phyloP scores from a whole-genome alignment of 2,329 filamentous ascomycete genomes.

The Penicillium psychrosexuale region DNA sequence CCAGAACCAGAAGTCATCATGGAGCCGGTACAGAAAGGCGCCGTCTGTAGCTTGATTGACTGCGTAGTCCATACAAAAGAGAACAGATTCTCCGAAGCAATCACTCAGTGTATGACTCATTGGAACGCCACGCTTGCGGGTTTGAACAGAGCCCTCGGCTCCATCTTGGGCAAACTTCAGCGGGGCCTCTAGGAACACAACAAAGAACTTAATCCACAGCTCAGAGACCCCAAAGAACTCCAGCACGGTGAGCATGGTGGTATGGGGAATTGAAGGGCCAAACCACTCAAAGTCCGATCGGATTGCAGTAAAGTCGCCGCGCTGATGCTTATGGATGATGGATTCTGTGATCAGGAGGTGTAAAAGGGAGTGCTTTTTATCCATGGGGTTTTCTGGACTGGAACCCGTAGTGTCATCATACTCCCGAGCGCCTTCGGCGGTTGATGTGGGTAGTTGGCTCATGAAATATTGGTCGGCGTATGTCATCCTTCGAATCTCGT shows the following conservation, averaged over 20 bases:
- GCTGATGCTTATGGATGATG: constrained; percentile 48
- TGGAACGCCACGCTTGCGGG: constrained; percentile 57
- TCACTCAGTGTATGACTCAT: constrained; percentile 59
- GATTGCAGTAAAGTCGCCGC: constrained; percentile 53
- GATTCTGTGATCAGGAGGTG: constrained; percentile 57
- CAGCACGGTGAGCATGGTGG: constrained; percentile 57
- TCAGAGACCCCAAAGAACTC: constrained; percentile 58
- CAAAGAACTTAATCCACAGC: constrained; percentile 59
- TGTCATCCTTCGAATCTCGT: constrained; percentile 33
- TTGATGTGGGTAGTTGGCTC: constrained; percentile 50
- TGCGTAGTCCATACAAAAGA: constrained; percentile 65
- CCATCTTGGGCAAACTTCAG: constrained; percentile 58
- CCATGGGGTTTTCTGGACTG: constrained; percentile 43
- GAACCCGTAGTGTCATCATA: constrained; percentile 40
- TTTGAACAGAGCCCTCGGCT: constrained; percentile 41
- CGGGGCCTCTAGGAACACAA: constrained; percentile 57
- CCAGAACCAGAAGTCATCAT: constrained; percentile 69
- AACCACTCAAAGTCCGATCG: constrained; percentile 60
- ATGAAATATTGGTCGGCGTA: constrained; percentile 54
- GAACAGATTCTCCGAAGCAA: constrained; percentile 57
- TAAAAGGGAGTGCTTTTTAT: constrained; percentile 56
- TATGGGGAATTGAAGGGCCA: constrained; percentile 57
- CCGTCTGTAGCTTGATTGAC: constrained; percentile 59
- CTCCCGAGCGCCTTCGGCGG: constrained; percentile 36
- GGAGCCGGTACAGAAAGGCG: constrained; percentile 57